phyloP scores from a whole-genome alignment of 2,329 filamentous ascomycete species.

The Xylaria sp. region DNA sequence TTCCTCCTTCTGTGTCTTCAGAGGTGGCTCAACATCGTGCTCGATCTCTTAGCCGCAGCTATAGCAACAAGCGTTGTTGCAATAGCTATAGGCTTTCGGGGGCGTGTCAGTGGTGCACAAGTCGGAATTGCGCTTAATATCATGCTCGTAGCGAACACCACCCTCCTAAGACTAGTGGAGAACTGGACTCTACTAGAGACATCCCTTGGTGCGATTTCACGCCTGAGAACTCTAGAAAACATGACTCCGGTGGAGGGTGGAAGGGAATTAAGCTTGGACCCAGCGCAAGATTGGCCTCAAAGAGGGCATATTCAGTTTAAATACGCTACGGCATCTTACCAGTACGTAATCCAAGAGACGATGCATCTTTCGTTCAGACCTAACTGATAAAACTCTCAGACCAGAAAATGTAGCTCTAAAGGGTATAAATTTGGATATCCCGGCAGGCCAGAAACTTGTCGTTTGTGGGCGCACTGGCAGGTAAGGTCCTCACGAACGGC shows the following conservation, averaged over 20 bases:
- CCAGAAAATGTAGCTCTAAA: slow-evolving; percentile 37
- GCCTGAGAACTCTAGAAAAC: slow-evolving; percentile 48
- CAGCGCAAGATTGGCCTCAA: slow-evolving; percentile 45
- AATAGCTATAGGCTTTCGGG: slow-evolving; percentile 42
- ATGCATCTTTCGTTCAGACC: not conserved
- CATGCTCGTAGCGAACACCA: slow-evolving; percentile 51
- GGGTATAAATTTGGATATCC: slow-evolving; percentile 44
- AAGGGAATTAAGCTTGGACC: not conserved
- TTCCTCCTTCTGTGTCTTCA: slow-evolving; percentile 63
- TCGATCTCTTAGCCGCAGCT: slow-evolving; percentile 60
- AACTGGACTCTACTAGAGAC: slow-evolving; percentile 51
- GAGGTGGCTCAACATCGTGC: slow-evolving; percentile 62
- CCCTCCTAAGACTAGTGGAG: slow-evolving; percentile 49
- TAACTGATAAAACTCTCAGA: slow-evolving; percentile 8
- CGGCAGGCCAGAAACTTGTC: slow-evolving; percentile 59
- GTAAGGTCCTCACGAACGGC: slow-evolving; percentile 41
- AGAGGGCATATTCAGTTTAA: slow-evolving; percentile 44
- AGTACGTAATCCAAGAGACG: slow-evolving; percentile 31
- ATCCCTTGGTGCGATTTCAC: slow-evolving; percentile 51
- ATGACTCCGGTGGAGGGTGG: slow-evolving; percentile 40
- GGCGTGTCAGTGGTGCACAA: slow-evolving; percentile 44
- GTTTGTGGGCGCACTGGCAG: slow-evolving; percentile 65
- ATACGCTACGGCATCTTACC: slow-evolving; percentile 48
- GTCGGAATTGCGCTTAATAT: slow-evolving; percentile 53
- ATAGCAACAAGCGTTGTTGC: slow-evolving; percentile 54